These are phyloP conservation scores for Bryum argenteum DNA, from an alignment of 225 moss, liverwort and hornwort genomes.

Conservation along the genomic window DNA sequence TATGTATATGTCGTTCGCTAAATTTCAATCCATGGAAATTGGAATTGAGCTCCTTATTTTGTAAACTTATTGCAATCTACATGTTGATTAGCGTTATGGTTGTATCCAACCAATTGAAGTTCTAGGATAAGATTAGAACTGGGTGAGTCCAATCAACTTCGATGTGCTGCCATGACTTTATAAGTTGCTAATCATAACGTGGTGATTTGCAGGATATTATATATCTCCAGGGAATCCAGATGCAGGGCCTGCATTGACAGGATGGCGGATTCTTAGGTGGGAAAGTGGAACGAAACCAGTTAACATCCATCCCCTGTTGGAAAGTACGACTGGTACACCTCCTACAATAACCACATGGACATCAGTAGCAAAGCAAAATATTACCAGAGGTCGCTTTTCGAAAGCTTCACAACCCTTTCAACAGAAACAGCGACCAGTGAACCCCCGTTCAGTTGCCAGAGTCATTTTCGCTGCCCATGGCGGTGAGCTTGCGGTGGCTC, in stretches of 20 bases:
- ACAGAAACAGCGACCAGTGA: slow-evolving; percentile 59
- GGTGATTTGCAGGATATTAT: slow-evolving; percentile 72
- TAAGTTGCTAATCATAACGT: background rate
- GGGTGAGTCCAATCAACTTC: background rate
- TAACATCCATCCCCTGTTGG: slow-evolving; percentile 83
- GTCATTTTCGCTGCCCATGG: slow-evolving; percentile 75
- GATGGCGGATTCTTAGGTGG: slow-evolving; percentile 95
- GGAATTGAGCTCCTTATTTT: too few species aligned
- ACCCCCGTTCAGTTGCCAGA: slow-evolving; percentile 73
- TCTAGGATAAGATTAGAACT: too few species aligned
- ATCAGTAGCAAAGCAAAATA: slow-evolving; percentile 64
- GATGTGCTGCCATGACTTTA: background rate
- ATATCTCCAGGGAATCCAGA: slow-evolving; percentile 86
- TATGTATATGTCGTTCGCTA: too few species aligned
- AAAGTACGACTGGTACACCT: slow-evolving; percentile 56
- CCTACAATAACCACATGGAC: slow-evolving; percentile 76
- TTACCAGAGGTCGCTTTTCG: slow-evolving; percentile 50
- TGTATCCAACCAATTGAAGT: too few species aligned
- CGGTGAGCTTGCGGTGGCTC: slow-evolving; percentile 79
- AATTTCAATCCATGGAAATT: too few species aligned
- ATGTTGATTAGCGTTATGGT: too few species aligned
- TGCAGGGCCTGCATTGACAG: slow-evolving; percentile 80
- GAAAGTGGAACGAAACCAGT: slow-evolving; percentile 81
- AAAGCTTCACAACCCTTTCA: slow-evolving; percentile 18
- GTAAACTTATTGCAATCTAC: too few species aligned